phyloP scores from a whole-genome alignment of 306 rosid genomes.

The Casuarina cunninghamiana region DNA sequence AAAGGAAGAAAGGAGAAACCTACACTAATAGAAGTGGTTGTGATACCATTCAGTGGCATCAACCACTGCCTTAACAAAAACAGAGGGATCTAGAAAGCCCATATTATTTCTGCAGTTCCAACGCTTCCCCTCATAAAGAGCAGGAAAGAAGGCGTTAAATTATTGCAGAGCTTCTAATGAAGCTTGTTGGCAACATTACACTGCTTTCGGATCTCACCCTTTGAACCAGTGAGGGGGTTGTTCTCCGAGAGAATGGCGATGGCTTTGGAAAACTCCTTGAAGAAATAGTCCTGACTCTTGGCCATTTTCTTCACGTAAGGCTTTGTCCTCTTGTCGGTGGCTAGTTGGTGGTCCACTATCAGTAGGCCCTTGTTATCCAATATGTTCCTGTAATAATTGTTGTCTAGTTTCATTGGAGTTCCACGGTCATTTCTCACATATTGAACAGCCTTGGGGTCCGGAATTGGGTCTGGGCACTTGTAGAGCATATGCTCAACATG shows the following conservation, averaged over 20 bases:
- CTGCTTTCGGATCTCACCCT: constrained; percentile 91
- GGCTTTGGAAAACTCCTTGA: constrained; percentile 81
- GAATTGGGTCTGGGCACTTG: constrained; percentile 91
- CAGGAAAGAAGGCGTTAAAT: constrained; percentile 27
- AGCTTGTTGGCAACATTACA: constrained; percentile 85
- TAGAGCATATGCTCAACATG: constrained; percentile 89
- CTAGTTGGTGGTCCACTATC: constrained; percentile 81
- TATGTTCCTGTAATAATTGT: constrained; percentile 93
- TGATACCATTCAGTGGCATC: constrained; percentile 1
- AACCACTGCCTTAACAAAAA: not conserved
- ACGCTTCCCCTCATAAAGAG: constrained; percentile 27
- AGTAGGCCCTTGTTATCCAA: constrained; percentile 88
- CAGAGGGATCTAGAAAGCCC: constrained; percentile 9
- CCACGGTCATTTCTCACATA: constrained; percentile 97
- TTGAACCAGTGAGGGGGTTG: constrained; percentile 86
- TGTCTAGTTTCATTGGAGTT: constrained; percentile 88
- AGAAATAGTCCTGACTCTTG: constrained; percentile 85
- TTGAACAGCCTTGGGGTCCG: constrained; percentile 95
- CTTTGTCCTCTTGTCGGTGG: constrained; percentile 82
- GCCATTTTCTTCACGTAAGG: constrained; percentile 98
- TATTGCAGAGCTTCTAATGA: constrained; percentile 41
- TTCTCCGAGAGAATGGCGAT: constrained; percentile 80
- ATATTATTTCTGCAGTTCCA: constrained; percentile 37
- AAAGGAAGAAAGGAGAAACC: constrained; percentile 14
- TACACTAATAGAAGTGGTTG: constrained; percentile 29